phyloP scores from a whole-genome alignment of 352 stramenopile genomes.

The Globisporangium paroecandrum region DNA sequence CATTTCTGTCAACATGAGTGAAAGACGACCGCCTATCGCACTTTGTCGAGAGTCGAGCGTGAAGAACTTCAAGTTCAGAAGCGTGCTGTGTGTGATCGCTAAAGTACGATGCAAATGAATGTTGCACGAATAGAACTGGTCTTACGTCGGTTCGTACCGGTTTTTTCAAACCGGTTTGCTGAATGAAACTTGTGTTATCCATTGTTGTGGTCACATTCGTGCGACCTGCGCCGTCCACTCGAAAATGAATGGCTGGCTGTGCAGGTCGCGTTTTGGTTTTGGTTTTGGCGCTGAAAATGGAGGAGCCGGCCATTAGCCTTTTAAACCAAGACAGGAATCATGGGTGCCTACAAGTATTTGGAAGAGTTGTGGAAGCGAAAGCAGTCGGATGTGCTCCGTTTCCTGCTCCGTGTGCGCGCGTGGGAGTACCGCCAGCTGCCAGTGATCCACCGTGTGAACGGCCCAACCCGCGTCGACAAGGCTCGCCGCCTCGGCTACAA shows the following conservation, averaged over 20 bases:
- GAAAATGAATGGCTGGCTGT: slow-evolving; percentile 20
- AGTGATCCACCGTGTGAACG: slow-evolving; percentile 94
- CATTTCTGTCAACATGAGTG: background rate
- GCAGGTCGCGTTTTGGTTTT: background rate
- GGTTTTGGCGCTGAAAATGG: background rate
- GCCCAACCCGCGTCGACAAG: slow-evolving; percentile 98
- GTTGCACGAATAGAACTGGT: slow-evolving; percentile 6
- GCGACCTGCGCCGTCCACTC: background rate
- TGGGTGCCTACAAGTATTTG: slow-evolving; percentile 99
- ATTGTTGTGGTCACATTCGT: background rate
- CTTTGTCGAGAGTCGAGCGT: slow-evolving; percentile 3
- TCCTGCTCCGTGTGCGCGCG: slow-evolving; percentile 97
- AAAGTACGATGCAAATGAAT: background rate
- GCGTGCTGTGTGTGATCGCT: background rate
- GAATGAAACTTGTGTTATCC: background rate
- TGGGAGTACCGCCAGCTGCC: slow-evolving; percentile 99
- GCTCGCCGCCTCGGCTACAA: slow-evolving; percentile 99
- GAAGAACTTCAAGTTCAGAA: slow-evolving; percentile 2
- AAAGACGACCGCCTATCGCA: slow-evolving; percentile 2
- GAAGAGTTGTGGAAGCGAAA: slow-evolving; percentile 99
- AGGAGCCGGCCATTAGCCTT: slow-evolving; percentile 24
- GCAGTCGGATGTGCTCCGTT: slow-evolving; percentile 99
- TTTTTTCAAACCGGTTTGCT: background rate
- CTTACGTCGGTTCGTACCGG: background rate
- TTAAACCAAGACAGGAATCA: slow-evolving; percentile 69